phyloP scores from a whole-genome alignment of 1,139 yeast genomes.

The Meyerozyma guilliermondii region DNA sequence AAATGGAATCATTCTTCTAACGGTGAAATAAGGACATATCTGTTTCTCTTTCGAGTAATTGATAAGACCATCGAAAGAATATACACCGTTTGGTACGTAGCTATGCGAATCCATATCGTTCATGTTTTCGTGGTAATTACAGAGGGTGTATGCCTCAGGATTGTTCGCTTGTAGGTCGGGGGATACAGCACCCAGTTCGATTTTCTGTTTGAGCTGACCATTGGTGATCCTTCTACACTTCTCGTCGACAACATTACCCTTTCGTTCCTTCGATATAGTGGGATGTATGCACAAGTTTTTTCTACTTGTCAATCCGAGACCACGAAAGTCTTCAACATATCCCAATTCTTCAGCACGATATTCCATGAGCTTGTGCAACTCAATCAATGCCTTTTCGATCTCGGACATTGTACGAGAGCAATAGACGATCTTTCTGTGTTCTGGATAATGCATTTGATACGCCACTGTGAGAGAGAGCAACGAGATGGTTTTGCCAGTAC shows the following conservation, averaged over 20 bases:
- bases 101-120: slow-evolving; percentile 84
- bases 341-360: slow-evolving; percentile 81
- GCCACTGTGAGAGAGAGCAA: slow-evolving; percentile 87
- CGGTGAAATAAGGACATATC: slow-evolving; percentile 95
- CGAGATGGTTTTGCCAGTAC: slow-evolving; percentile 96
- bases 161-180: slow-evolving; percentile 42
- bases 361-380: slow-evolving; percentile 82
- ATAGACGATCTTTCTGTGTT: slow-evolving; percentile 87
- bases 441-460: slow-evolving; percentile 93
- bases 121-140: slow-evolving; percentile 87
- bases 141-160: slow-evolving; percentile 38
- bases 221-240: slow-evolving; percentile 92
- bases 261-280: slow-evolving; percentile 76
- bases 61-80: slow-evolving; percentile 80
- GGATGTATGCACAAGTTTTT: slow-evolving; percentile 93
- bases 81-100: slow-evolving; percentile 87
- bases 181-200: slow-evolving; percentile 53
- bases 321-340: slow-evolving; percentile 80
- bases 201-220: slow-evolving; percentile 72
- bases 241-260: slow-evolving; percentile 94
- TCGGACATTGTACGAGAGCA: slow-evolving; percentile 99
- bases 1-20: slow-evolving; percentile 94
- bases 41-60: slow-evolving; percentile 72
- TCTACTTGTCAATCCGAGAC: slow-evolving; percentile 89
- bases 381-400: slow-evolving; percentile 96